Evolutionary conservation across 2,329 filamentous ascomycete genomes (phyloP).

Genomic region (Cercospora sesami): DNA sequence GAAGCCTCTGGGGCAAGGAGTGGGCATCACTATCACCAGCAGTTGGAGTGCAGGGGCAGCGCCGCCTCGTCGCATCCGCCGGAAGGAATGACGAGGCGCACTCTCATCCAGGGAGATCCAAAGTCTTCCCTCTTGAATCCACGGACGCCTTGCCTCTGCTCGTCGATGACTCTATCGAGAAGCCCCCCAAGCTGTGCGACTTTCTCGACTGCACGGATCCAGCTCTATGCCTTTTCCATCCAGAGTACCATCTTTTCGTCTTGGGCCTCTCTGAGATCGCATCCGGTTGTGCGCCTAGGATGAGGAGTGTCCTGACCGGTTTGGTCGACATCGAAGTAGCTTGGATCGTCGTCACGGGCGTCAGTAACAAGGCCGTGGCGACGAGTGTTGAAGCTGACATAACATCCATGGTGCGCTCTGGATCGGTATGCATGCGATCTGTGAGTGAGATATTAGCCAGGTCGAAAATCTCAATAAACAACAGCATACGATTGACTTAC

Average conservation of each 20-base stretch:
- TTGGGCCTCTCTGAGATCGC: background rate
- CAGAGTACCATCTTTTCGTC: background rate
- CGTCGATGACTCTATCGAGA: background rate
- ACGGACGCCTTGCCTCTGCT: background rate
- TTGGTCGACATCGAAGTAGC: constrained; percentile 5
- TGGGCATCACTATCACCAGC: background rate
- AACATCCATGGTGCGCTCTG: background rate
- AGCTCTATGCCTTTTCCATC: background rate
- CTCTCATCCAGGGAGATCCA: background rate
- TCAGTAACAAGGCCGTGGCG: constrained; percentile 1
- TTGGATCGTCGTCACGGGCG: constrained; percentile 3
- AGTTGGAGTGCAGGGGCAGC: background rate
- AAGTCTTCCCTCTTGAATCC: background rate
- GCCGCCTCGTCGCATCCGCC: background rate
- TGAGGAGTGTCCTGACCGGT: background rate
- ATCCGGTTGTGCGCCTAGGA: background rate
- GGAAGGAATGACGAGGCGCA: background rate
- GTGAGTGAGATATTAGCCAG: too few species aligned
- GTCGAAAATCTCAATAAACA: too few species aligned
- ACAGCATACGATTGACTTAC: constrained; percentile 3
- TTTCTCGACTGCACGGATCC: background rate
- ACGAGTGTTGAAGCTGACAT: constrained; percentile 8
- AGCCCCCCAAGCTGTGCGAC: background rate
- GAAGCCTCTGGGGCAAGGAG: too few species aligned
- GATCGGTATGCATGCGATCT: background rate